These are phyloP conservation scores for Leccinum holopus DNA, from an alignment of 1,284 basidiomycete genomes.

Conservation along the genomic window DNA sequence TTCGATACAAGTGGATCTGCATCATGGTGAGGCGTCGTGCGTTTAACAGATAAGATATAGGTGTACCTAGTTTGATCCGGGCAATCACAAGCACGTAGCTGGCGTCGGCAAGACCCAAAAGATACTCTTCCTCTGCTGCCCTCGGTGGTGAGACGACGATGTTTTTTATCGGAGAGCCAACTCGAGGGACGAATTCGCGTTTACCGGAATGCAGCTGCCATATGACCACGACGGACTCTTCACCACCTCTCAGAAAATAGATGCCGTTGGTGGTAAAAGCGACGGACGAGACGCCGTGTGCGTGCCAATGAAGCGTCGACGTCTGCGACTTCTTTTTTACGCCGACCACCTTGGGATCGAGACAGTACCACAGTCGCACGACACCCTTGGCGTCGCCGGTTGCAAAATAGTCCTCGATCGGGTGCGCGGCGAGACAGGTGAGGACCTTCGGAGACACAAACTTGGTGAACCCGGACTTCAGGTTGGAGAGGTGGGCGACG, in stretches of 20 bases:
- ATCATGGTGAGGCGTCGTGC: conserved; percentile 8
- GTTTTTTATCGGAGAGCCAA: conserved; percentile 84
- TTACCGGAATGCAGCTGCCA: conserved; percentile 90
- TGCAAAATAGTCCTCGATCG: conserved; percentile 89
- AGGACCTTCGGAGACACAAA: conserved; percentile 80
- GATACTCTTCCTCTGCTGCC: conserved; percentile 79
- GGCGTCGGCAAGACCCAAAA: conserved; percentile 82
- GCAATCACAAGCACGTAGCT: conserved; percentile 81
- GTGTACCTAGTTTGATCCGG: conserved; percentile 74
- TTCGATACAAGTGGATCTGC: conserved; percentile 49
- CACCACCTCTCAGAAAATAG: conserved; percentile 92
- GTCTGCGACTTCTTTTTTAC: conserved; percentile 79
- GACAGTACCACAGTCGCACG: conserved; percentile 91
- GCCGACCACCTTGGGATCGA: conserved; percentile 61
- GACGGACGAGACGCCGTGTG: conserved; percentile 90
- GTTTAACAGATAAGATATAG: not conserved
- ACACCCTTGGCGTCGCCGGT: conserved; percentile 88
- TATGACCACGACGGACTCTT: conserved; percentile 93
- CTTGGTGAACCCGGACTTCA: conserved; percentile 76
- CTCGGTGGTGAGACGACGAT: conserved; percentile 55
- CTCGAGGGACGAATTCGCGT: conserved; percentile 89
- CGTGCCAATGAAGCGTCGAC: conserved; percentile 94
- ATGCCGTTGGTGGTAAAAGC: conserved; percentile 90
- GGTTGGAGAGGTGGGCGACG: conserved; percentile 59
- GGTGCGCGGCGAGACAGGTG: conserved; percentile 88